A percentile compares a stretch with the other conserved stretches of the same genome.
Evolutionary conservation across 2,329 filamentous ascomycete species (phyloP).

Genomic region (Lasiodiplodia citricola): DNA sequence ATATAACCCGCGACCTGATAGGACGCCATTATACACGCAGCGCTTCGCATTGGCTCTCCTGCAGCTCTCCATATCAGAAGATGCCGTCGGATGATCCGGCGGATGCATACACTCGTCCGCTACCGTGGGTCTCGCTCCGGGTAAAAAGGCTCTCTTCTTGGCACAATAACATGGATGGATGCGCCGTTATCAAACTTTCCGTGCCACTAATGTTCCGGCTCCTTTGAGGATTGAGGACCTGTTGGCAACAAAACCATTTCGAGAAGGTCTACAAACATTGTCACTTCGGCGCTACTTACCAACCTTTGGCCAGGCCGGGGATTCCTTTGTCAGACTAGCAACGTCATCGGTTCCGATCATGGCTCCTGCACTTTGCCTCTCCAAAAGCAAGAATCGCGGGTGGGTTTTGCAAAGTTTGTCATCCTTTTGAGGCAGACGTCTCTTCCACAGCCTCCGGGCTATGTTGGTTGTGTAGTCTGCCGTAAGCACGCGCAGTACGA

Average conservation of each 20-base stretch:
- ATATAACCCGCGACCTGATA: slow-evolving; percentile 1
- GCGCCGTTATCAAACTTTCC: not conserved
- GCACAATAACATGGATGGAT: not conserved
- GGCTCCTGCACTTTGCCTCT: not conserved
- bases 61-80: not conserved
- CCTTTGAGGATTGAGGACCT: not conserved
- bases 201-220: slow-evolving; percentile 4
- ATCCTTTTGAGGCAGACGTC: not conserved
- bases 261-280: not conserved
- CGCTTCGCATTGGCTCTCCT: not conserved
- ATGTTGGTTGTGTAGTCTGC: not conserved
- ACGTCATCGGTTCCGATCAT: not conserved
- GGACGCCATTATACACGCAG: slow-evolving; percentile 20
- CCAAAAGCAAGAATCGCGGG: not conserved
- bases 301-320: not conserved
- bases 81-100: not conserved
- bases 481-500: not conserved
- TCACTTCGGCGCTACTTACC: not conserved
- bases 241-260: not conserved
- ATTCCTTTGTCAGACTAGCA: not conserved
- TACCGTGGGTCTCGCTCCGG: not conserved
- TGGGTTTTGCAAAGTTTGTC: not conserved
- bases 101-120: slow-evolving; percentile 1
- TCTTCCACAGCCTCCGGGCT: not conserved
- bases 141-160: not conserved